A percentile compares a stretch with the other conserved stretches of the same genome.
These are phyloP conservation scores for Ilyonectria destructans DNA, from an alignment of 2,329 filamentous ascomycete species.

Conservation along the genomic window DNA sequence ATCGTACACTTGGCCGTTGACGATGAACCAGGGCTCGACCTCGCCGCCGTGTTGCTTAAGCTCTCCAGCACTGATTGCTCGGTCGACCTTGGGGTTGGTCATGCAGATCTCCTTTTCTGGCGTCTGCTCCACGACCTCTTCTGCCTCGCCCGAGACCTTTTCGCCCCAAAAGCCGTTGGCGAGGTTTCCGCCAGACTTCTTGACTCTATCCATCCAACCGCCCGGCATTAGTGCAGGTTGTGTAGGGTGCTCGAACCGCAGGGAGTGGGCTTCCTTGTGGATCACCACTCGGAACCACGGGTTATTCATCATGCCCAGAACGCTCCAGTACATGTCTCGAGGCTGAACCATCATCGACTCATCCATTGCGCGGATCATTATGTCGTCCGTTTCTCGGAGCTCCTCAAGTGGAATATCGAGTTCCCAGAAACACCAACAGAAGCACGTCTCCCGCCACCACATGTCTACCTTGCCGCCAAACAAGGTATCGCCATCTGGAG, in stretches of 20 bases:
- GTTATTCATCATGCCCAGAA: constrained; percentile 98
- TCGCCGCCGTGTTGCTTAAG: constrained; percentile 78
- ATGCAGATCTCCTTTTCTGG: constrained; percentile 80
- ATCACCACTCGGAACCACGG: constrained; percentile 91
- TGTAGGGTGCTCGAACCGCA: constrained; percentile 92
- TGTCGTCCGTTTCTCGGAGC: constrained; percentile 76
- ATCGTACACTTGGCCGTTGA: constrained; percentile 91
- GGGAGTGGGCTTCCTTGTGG: constrained; percentile 71
- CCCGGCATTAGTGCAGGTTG: constrained; percentile 83
- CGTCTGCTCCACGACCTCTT: constrained; percentile 62
- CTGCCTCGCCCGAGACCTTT: constrained; percentile 69
- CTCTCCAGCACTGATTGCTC: constrained; percentile 79
- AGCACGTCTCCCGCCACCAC: constrained; percentile 84
- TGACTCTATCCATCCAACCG: constrained; percentile 95
- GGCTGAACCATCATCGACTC: constrained; percentile 90
- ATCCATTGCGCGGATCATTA: constrained; percentile 91
- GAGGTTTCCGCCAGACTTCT: constrained; percentile 85
- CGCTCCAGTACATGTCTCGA: constrained; percentile 96
- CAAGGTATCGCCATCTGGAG: constrained; percentile 72
- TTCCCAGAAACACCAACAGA: constrained; percentile 96
- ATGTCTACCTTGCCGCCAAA: constrained; percentile 87
- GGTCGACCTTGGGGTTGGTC: constrained; percentile 78
- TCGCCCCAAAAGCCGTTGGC: constrained; percentile 91
- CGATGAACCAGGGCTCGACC: constrained; percentile 86
- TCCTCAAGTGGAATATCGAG: constrained; percentile 77